These are phyloP conservation scores for Trypanosoma lewisi DNA, from an alignment of 208 protist species.

Conservation along the genomic window DNA sequence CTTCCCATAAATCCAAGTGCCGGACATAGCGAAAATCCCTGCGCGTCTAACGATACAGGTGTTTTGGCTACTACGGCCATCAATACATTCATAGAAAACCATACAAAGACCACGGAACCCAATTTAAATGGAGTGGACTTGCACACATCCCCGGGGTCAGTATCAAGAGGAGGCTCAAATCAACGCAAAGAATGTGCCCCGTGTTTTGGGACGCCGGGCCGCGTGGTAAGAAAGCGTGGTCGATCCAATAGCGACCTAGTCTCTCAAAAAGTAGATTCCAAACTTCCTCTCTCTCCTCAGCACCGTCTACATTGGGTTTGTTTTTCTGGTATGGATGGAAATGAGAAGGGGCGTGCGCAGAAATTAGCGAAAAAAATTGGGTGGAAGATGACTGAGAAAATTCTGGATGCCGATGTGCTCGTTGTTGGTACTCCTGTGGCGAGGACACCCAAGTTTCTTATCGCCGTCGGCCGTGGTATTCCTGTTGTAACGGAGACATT, in stretches of 20 bases:
- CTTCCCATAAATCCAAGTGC: background rate
- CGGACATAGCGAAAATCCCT: background rate
- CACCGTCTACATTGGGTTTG: conserved; percentile 29
- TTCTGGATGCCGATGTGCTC: conserved; percentile 54
- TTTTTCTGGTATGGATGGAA: conserved; percentile 66
- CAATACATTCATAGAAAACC: background rate
- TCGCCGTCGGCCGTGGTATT: conserved; percentile 72
- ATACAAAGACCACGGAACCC: background rate
- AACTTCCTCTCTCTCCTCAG: background rate
- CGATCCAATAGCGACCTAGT: background rate
- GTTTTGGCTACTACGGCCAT: background rate
- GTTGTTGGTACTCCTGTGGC: conserved; percentile 55
- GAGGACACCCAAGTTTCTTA: conserved; percentile 86
- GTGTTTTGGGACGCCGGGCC: background rate
- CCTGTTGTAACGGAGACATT: conserved; percentile 65
- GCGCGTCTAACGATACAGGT: background rate
- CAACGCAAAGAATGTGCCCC: background rate
- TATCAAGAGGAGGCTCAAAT: background rate
- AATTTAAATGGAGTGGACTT: background rate
- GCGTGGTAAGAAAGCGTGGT: conserved; percentile 7
- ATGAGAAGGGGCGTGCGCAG: conserved; percentile 28
- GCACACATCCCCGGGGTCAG: background rate
- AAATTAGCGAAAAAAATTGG: conserved; percentile 41
- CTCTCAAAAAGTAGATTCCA: background rate
- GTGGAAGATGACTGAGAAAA: conserved; percentile 50